Percentiles rank a stretch among this genome's conserved stretches.
These are phyloP conservation scores for Aspergillus tamarii DNA, from an alignment of 2,329 filamentous ascomycete species.

Conservation along the genomic window DNA sequence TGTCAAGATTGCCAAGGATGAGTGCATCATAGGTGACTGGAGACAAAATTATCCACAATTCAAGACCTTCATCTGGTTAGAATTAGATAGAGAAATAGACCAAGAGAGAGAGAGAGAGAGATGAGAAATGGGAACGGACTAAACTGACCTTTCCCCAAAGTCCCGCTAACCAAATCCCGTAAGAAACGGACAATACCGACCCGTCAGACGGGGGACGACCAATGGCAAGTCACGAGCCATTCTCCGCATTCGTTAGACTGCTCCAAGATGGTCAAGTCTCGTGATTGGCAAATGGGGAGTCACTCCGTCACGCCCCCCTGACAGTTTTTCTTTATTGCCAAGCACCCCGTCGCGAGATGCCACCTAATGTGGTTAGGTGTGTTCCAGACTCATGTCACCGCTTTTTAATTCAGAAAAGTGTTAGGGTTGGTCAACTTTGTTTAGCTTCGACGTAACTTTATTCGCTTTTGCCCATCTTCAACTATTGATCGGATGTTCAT, in stretches of 20 bases:
- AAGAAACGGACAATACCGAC: slow-evolving; percentile 14
- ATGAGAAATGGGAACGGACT: neutral
- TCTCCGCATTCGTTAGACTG: slow-evolving; percentile 21
- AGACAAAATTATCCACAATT: neutral
- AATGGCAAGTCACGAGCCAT: slow-evolving; percentile 12
- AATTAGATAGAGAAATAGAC: neutral
- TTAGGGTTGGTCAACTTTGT: slow-evolving; percentile 13
- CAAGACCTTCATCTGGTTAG: neutral
- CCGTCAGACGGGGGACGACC: slow-evolving; percentile 4
- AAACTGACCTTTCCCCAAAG: slow-evolving; percentile 5
- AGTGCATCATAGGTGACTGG: neutral
- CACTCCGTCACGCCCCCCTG: neutral
- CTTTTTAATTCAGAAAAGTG: slow-evolving; percentile 4
- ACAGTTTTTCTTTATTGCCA: slow-evolving; percentile 13
- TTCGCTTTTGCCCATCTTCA: neutral
- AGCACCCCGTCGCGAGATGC: slow-evolving; percentile 28
- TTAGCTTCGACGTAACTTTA: slow-evolving; percentile 13
- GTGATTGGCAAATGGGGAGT: slow-evolving; percentile 12
- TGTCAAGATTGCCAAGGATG: neutral
- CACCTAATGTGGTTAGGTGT: slow-evolving; percentile 25
- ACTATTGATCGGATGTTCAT: too few relatives aligned
- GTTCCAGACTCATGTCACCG: slow-evolving; percentile 10
- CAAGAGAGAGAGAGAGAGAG: neutral
- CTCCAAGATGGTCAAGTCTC: slow-evolving; percentile 7
- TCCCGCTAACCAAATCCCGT: slow-evolving; percentile 11